A percentile compares a stretch with the other conserved stretches of the same genome.
Evolutionary conservation across 1,139 yeast genomes (phyloP).

Genomic region (Geotrichum bryndzae): DNA sequence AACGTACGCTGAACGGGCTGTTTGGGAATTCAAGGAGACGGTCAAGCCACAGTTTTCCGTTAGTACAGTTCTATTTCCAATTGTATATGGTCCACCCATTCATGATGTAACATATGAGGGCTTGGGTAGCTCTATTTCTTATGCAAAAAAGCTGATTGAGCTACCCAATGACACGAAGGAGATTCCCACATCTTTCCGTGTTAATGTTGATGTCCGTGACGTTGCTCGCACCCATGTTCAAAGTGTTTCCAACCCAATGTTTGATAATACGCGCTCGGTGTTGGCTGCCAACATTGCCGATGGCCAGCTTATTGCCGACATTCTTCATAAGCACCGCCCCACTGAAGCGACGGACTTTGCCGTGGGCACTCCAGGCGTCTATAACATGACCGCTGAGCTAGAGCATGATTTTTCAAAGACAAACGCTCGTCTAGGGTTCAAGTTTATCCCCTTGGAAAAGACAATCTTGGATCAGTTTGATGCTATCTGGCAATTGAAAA

Average conservation of each 20-base stretch:
- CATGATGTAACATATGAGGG: too few relatives aligned
- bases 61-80: constrained; percentile 42
- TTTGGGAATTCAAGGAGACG: constrained; percentile 40
- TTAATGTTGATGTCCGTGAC: constrained; percentile 13
- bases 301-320: too few relatives aligned
- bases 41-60: constrained; percentile 37
- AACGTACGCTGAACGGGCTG: constrained; percentile 38
- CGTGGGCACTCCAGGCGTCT: constrained; percentile 3
- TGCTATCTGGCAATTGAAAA: too few relatives aligned
- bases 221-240: constrained; percentile 9
- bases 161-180: neutral
- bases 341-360: neutral
- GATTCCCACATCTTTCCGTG: neutral
- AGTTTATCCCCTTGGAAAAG: too few relatives aligned
- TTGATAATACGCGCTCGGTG: too few relatives aligned
- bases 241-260: constrained; percentile 22
- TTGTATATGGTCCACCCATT: constrained; percentile 44
- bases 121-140: constrained; percentile 17
- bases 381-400: neutral
- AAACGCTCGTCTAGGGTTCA: too few relatives aligned
- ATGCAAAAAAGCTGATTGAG: neutral
- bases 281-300: too few relatives aligned
- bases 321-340: too few relatives aligned
- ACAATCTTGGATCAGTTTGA: neutral
- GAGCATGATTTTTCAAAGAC: neutral